Evolutionary conservation across 768 basidiomycete genomes (phyloP).

Genomic region (Floccularia luteovirens): DNA sequence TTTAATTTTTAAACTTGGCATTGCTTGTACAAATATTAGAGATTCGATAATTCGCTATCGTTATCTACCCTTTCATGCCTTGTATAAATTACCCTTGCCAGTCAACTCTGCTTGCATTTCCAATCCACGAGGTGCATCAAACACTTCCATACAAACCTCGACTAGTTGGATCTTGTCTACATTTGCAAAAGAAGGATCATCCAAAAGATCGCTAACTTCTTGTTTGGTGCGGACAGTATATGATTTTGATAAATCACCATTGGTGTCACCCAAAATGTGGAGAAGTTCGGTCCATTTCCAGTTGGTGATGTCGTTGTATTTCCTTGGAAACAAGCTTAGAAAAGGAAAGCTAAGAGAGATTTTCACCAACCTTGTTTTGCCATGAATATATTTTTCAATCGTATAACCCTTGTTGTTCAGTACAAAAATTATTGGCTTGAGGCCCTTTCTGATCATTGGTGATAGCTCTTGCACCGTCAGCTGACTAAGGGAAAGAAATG

Average conservation of each 20-base stretch:
- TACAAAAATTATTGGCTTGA: constrained; percentile 81
- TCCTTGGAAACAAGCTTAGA: constrained; percentile 23
- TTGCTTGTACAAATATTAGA: no score
- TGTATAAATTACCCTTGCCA: constrained; percentile 41
- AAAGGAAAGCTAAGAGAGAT: background rate
- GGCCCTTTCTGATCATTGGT: constrained; percentile 65
- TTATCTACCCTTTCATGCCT: background rate
- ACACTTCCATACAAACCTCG: constrained; percentile 68
- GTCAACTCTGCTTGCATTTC: constrained; percentile 48
- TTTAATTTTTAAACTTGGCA: no score
- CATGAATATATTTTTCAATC: constrained; percentile 78
- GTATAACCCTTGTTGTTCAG: constrained; percentile 81
- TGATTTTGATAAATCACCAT: constrained; percentile 44
- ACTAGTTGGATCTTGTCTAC: constrained; percentile 71
- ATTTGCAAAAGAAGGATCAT: constrained; percentile 49
- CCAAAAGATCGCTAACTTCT: constrained; percentile 64
- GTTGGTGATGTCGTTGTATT: constrained; percentile 81
- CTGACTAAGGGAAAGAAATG: constrained; percentile 41
- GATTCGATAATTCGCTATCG: no score
- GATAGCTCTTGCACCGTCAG: constrained; percentile 78
- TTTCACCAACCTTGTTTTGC: constrained; percentile 37
- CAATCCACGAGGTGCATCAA: constrained; percentile 66
- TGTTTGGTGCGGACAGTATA: constrained; percentile 61
- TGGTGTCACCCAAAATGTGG: constrained; percentile 46
- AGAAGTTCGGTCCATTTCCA: constrained; percentile 73